Percentiles rank a stretch among this genome's conserved stretches.
These are phyloP conservation scores for Capillidium heterosporum DNA, from an alignment of 371 early-diverging fungal genomes.

Conservation along the genomic window DNA sequence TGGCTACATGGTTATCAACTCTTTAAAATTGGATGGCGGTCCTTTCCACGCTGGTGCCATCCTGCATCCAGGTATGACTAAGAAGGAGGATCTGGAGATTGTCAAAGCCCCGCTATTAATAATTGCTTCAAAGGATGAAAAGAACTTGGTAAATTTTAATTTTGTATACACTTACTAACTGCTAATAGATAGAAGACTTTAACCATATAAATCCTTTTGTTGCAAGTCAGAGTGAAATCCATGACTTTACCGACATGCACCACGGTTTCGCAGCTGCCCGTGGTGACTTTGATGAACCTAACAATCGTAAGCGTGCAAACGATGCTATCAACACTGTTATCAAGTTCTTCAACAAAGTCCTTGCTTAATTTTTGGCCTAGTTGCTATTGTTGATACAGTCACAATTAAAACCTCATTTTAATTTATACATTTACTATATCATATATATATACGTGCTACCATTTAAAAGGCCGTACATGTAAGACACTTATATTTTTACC, in stretches of 20 bases:
- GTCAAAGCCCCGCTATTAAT: slow-evolving; percentile 34
- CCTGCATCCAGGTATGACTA: slow-evolving; percentile 38
- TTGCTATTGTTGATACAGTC: too few relatives aligned
- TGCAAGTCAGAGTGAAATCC: slow-evolving; percentile 22
- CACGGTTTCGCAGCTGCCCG: slow-evolving; percentile 56
- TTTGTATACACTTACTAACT: not conserved
- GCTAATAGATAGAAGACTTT: not conserved
- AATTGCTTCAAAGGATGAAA: slow-evolving; percentile 41
- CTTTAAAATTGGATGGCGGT: not conserved
- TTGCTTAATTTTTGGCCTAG: not conserved
- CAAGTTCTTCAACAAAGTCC: slow-evolving; percentile 23
- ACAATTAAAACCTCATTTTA: too few relatives aligned
- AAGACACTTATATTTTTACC: too few relatives aligned
- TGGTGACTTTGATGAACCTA: slow-evolving; percentile 30
- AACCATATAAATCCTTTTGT: slow-evolving; percentile 14
- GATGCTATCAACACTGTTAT: slow-evolving; percentile 27
- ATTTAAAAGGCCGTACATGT: too few relatives aligned
- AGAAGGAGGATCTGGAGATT: slow-evolving; percentile 23
- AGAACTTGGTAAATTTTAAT: slow-evolving; percentile 21
- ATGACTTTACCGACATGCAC: slow-evolving; percentile 40
- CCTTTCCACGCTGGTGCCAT: slow-evolving; percentile 25
- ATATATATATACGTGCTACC: too few relatives aligned
- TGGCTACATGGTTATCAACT: not conserved
- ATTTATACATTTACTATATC: too few relatives aligned
- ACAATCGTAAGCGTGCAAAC: slow-evolving; percentile 23